phyloP scores from a whole-genome alignment of 225 moss, liverwort and hornwort species.

The Neckera pumila region DNA sequence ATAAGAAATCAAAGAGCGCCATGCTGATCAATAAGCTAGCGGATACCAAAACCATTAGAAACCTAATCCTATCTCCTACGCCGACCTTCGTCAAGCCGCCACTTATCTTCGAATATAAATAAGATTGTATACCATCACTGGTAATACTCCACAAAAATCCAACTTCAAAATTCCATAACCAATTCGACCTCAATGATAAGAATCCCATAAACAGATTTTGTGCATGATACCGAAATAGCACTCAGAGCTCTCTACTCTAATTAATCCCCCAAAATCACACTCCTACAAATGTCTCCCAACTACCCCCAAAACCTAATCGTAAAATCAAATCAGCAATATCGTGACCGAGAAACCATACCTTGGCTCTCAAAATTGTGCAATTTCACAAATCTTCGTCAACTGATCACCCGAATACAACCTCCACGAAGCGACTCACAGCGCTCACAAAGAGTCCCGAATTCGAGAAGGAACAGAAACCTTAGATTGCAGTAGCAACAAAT shows the following conservation, averaged over 20 bases:
- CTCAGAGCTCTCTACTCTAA: too few relatives aligned
- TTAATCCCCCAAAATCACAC: not conserved
- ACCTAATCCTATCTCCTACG: not conserved
- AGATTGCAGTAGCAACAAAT: not conserved
- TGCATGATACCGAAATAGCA: not conserved
- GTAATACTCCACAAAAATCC: not conserved
- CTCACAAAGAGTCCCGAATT: not conserved
- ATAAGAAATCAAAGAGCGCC: not conserved
- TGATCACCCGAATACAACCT: not conserved
- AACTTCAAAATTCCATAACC: not conserved
- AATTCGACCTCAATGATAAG: not conserved
- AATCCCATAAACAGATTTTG: not conserved
- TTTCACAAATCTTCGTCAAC: not conserved
- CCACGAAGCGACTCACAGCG: not conserved
- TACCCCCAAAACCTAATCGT: not conserved
- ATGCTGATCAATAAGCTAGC: not conserved
- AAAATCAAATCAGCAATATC: not conserved
- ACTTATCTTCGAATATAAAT: not conserved
- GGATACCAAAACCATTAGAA: not conserved
- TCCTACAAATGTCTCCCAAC: not conserved
- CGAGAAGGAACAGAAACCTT: not conserved
- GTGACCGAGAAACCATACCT: not conserved
- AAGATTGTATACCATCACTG: not conserved
- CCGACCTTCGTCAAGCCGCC: not conserved
- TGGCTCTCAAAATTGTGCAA: not conserved